Evolutionary conservation across 1,139 yeast genomes (phyloP), one percentile per base, ranked within the genome.

Genomic region (Kodamaea arcana): DNA sequence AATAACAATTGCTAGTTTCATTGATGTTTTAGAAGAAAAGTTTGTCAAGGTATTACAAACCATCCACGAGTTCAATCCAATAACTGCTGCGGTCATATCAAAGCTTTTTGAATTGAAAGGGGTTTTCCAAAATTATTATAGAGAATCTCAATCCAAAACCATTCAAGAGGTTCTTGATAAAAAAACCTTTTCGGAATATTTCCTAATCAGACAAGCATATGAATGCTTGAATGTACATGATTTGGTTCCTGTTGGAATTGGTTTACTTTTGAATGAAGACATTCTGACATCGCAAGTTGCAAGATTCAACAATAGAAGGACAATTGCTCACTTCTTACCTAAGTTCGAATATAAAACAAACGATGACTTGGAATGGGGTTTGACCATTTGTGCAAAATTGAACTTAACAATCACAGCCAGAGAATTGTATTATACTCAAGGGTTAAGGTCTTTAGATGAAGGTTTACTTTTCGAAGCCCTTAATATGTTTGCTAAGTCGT

Each of bases 341-440:
- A 60, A 62, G 13, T 81, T 69, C 48, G 65, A 77, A 27, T 78
- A 78, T 48, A 60, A 69, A 32, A 74, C 80, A 6, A 81, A 80
- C 47, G 92, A 83, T 49, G 95, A 85, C 48, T 67, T 83, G 43
- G 94, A 84, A 52, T 84, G 94, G 94, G 77, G 83, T 21, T 61
- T 85, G 34, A 75, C 85, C 1, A 65, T 70, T 14, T 72, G 78
- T 46, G 67, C 73, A 27, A 60, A 62, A 36, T 52, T 69, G 29
- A 62, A 62, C 29, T 52, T 72, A 31, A 65, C 75, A n/a, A 57
- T 69, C 4, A 77, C 84, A 8, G 78, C 84, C 1, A 68, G 69
- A 42, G 62, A 65, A 29, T 58, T 78, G 12, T 77, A 69, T 51
- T 65, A 70, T 41, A 54, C 52, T 15, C 58, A 65, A 34, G 75